A percentile compares a stretch with the other conserved stretches of the same genome.
These are phyloP conservation scores for Backusella mclennaniae DNA, from an alignment of 192 early-diverging fungal genomes.

Conservation along the genomic window DNA sequence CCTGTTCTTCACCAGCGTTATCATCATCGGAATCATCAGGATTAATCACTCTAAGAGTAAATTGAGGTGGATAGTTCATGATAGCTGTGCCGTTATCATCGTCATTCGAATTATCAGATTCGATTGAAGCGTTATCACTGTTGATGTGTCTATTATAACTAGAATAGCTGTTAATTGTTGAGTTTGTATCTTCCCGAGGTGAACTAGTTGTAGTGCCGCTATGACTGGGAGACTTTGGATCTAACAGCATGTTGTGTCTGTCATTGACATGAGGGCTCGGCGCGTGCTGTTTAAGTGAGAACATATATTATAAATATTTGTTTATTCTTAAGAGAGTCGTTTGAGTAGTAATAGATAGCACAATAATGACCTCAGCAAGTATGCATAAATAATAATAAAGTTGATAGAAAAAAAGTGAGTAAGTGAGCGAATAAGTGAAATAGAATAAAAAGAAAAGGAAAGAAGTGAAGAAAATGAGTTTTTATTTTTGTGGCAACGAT, in stretches of 20 bases:
- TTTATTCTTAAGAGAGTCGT: not conserved
- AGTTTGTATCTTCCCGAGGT: not conserved
- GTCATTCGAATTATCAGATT: not conserved
- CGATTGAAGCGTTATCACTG: not conserved
- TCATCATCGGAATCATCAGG: not conserved
- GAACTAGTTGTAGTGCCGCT: not conserved
- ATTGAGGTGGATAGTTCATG: not conserved
- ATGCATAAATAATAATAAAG: not conserved
- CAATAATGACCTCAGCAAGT: not conserved
- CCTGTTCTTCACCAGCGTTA: not conserved
- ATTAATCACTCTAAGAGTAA: slow-evolving; percentile 7
- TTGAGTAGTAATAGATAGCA: not conserved
- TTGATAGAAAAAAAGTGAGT: not conserved
- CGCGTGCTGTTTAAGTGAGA: not conserved
- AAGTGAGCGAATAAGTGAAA: not conserved
- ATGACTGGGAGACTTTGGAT: not conserved
- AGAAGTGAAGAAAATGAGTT: not conserved
- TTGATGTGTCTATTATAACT: not conserved
- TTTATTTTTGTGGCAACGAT: not conserved
- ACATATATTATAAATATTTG: not conserved
- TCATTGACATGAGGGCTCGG: not conserved
- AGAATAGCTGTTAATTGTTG: not conserved
- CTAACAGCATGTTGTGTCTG: not conserved
- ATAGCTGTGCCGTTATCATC: not conserved
- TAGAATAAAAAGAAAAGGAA: not conserved